Evolutionary conservation across 2,329 filamentous ascomycete genomes (phyloP).

Genomic region (Elsinoe arachidis): DNA sequence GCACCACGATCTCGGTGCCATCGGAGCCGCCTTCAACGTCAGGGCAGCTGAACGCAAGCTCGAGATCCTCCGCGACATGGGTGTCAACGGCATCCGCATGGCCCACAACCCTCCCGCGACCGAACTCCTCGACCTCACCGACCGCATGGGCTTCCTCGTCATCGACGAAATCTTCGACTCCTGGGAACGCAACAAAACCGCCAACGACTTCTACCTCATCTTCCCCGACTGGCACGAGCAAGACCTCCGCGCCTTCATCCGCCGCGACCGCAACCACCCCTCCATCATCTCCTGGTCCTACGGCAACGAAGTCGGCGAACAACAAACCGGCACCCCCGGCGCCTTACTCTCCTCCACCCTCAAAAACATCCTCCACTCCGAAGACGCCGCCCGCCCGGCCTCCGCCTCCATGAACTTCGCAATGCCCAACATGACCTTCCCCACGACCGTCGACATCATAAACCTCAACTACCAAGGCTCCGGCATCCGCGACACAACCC

Average conservation of each 20-base stretch:
- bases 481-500: slow-evolving; percentile 31
- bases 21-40: slow-evolving; percentile 44
- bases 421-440: slow-evolving; percentile 32
- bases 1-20: slow-evolving; percentile 44
- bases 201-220: slow-evolving; percentile 44
- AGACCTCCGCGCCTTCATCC: slow-evolving; percentile 44
- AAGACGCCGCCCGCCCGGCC: slow-evolving; percentile 40
- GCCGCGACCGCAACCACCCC: slow-evolving; percentile 48
- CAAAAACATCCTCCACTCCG: slow-evolving; percentile 35
- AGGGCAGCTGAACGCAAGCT: slow-evolving; percentile 43
- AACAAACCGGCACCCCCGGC: slow-evolving; percentile 30
- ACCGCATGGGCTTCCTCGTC: slow-evolving; percentile 43
- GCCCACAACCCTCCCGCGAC: slow-evolving; percentile 47
- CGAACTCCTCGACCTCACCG: slow-evolving; percentile 43
- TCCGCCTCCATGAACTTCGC: slow-evolving; percentile 44
- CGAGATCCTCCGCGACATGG: slow-evolving; percentile 43
- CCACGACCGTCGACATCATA: slow-evolving; percentile 39
- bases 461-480: slow-evolving; percentile 50
- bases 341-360: slow-evolving; percentile 30
- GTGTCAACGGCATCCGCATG: slow-evolving; percentile 43
- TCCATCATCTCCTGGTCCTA: slow-evolving; percentile 46
- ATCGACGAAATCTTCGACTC: slow-evolving; percentile 48
- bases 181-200: slow-evolving; percentile 41
- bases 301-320: slow-evolving; percentile 48
- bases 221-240: slow-evolving; percentile 48